Evolutionary conservation across 2,329 filamentous ascomycete genomes (phyloP).

Genomic region (Phyllosticta ampelicida): DNA sequence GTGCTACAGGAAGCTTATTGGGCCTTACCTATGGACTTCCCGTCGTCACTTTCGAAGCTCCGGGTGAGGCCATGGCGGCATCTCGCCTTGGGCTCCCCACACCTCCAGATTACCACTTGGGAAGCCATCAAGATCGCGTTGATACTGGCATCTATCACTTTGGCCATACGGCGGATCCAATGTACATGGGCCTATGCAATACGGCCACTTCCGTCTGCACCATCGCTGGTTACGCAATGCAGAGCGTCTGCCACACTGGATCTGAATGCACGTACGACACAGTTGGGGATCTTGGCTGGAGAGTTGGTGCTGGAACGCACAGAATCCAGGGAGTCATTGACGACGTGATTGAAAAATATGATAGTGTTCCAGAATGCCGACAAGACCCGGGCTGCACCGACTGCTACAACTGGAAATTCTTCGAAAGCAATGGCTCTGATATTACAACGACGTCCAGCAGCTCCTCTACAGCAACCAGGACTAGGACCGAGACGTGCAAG

Average conservation of each 20-base stretch:
- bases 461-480: conserved; percentile 49
- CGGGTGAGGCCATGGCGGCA: conserved; percentile 81
- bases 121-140: conserved; percentile 40
- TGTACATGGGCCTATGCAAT: conserved; percentile 91
- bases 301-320: conserved; percentile 82
- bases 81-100: conserved; percentile 73
- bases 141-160: conserved; percentile 80
- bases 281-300: conserved; percentile 82
- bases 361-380: conserved; percentile 65
- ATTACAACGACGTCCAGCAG: conserved; percentile 49
- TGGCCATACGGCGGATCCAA: conserved; percentile 88
- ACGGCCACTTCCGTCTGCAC: conserved; percentile 82
- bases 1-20: conserved; percentile 76
- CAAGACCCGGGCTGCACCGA: conserved; percentile 71
- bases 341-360: conserved; percentile 77
- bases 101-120: conserved; percentile 66
- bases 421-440: conserved; percentile 80
- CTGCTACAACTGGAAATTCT: conserved; percentile 90
- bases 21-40: conserved; percentile 86
- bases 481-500: conserved; percentile 74
- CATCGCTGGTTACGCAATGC: conserved; percentile 84
- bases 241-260: conserved; percentile 85
- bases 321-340: conserved; percentile 80
- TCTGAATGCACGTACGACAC: conserved; percentile 86
- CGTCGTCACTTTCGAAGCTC: conserved; percentile 85